phyloP scores from a whole-genome alignment of 139 green algal species.

The Chlorella ohadii region DNA sequence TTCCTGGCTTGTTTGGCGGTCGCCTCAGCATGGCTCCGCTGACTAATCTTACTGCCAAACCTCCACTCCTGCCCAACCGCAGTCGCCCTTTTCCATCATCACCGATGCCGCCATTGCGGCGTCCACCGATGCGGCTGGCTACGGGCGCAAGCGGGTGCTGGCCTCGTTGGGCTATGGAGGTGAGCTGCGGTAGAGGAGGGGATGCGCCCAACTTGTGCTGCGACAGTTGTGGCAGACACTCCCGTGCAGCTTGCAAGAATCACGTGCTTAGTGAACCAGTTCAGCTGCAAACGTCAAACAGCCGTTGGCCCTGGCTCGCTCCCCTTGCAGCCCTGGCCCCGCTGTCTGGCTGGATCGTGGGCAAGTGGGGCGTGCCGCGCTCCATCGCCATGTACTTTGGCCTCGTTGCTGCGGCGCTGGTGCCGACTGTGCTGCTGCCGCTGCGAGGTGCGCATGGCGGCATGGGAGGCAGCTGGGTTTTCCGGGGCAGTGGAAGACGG shows the following conservation, averaged over 20 bases:
- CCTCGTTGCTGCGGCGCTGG: not conserved
- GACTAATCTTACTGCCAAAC: too few relatives aligned
- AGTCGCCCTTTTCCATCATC: conserved; percentile 22
- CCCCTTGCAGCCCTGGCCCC: not conserved
- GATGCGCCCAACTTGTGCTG: too few relatives aligned
- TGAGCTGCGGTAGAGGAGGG: too few relatives aligned
- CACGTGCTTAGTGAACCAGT: too few relatives aligned
- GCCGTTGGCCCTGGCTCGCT: too few relatives aligned
- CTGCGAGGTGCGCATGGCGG: not conserved
- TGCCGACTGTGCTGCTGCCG: conserved; percentile 18
- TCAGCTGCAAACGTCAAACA: too few relatives aligned
- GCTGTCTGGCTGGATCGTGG: conserved; percentile 17
- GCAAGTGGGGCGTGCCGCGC: not conserved
- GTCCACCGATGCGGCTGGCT: not conserved
- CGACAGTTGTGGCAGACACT: too few relatives aligned
- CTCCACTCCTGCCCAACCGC: not conserved
- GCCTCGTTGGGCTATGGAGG: conserved; percentile 22
- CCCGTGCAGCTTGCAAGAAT: too few relatives aligned
- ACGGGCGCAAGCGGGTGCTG: conserved; percentile 1
- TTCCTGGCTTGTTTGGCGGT: not conserved
- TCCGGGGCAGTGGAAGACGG: too few relatives aligned
- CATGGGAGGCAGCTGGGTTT: not conserved
- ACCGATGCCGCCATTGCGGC: conserved; percentile 11
- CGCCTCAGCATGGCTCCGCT: too few relatives aligned
- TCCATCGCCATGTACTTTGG: conserved; percentile 1